Evolutionary conservation across 306 rosid genomes (phyloP).

Genomic region (barrel medic (Medicago truncatula)): MtrunA17r5.0-ANR NC_053048.1:28004501-28005000

Average conservation of each 20-base stretch:
- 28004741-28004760: constrained; percentile 16
- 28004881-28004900: constrained; percentile 13
- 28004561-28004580: constrained; percentile 4
- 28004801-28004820: constrained; percentile 3
- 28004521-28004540: constrained; percentile 16
- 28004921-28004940: background rate
- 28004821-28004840: background rate
- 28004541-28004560: constrained; percentile 11
- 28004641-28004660: constrained; percentile 8
- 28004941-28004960: background rate
- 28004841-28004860: background rate
- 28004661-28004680: constrained; percentile 8
- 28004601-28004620: constrained; percentile 16
- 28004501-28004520: constrained; percentile 1
- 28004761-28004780: background rate
- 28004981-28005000: constrained; percentile 71
- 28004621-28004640: constrained; percentile 26
- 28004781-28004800: background rate
- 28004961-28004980: background rate
- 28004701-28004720: constrained; percentile 10
- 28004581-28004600: background rate
- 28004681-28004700: constrained; percentile 27
- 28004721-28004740: constrained; percentile 8
- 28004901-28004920: background rate
- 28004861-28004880: constrained; percentile 13